Evolutionary conservation across 352 stramenopile genomes (phyloP), one percentile per base, ranked within the genome.

Genomic region (Phytopythium ostracodes): DNA sequence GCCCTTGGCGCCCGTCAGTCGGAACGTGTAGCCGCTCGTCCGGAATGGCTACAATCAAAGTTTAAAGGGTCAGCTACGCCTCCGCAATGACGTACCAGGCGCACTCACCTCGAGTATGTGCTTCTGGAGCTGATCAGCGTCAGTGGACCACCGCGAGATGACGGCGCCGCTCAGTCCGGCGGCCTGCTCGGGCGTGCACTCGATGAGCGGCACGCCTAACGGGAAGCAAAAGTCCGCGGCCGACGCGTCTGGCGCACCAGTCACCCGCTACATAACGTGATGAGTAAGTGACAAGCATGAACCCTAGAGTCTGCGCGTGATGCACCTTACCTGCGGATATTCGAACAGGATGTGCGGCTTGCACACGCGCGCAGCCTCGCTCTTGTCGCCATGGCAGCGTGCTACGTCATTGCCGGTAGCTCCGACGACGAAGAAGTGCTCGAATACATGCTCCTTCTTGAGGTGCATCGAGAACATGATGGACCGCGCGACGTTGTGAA

Each of bases 211-310:
- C 15, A 92, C 82, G 38, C 86, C 86, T 22, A 73, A 69, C 1
- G 86, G 86, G 57, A 95, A 95, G 54, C 86, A 95, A 67, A 95
- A 95, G 56, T 91, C 81, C 1, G 77, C 84, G 10, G 92, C 70
- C 0, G 76, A 79, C 8, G 71, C 70, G 63, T 88, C 83, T 7
- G 75, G 73, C 24, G 70, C 29, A 29, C 75, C 66, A 57, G 70
- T 71, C 15, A 66, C 55, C 68, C 65, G 53, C 66, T 80, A 60
- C 5, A 44, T 9, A 31, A 18, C 47, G 17, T 2, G 2, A 35
- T 12, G 4, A 11, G 47, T 22, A 8, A 53, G 25, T 14, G 15
- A 8, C 11, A 17, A 20, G 20, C 5, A 29, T 4, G 47, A 36
- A 35, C 25, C 1, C 24, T n/a, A 7, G 8, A 36, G 11, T 29